Evolutionary conservation across 1,284 basidiomycete genomes (phyloP).

Genomic region (Ganoderma leucocontextum): DNA sequence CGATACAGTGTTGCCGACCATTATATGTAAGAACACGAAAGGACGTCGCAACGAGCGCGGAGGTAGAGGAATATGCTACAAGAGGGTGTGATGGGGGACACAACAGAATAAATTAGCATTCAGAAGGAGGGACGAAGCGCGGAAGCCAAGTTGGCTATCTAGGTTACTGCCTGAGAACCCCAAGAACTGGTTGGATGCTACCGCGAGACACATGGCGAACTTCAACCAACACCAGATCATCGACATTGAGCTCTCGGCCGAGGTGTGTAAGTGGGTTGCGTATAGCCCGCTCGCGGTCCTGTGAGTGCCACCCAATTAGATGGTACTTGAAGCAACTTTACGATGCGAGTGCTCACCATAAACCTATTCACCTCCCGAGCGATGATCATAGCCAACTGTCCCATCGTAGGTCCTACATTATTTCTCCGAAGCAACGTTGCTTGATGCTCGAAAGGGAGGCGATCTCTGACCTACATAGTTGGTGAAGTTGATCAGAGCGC

Average conservation of each 20-base stretch:
- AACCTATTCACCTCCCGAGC: conserved; percentile 6
- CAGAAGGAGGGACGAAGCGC: neutral
- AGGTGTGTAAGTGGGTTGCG: conserved; percentile 1
- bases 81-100: neutral
- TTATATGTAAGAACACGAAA: neutral
- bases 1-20: neutral
- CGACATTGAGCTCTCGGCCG: neutral
- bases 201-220: conserved; percentile 3
- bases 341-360: neutral
- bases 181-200: conserved; percentile 8
- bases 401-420: neutral
- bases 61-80: neutral
- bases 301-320: neutral
- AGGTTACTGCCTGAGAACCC: neutral
- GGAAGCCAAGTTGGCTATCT: neutral
- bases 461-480: neutral
- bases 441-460: neutral
- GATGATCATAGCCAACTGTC: neutral
- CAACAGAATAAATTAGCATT: neutral
- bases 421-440: conserved; percentile 3
- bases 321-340: neutral
- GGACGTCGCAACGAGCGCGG: neutral
- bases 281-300: conserved; percentile 1
- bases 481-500: neutral
- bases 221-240: neutral